Conservation (phyloP, 2,329 filamentous ascomycete genomes). For the Fusarium compactum region DNA sequence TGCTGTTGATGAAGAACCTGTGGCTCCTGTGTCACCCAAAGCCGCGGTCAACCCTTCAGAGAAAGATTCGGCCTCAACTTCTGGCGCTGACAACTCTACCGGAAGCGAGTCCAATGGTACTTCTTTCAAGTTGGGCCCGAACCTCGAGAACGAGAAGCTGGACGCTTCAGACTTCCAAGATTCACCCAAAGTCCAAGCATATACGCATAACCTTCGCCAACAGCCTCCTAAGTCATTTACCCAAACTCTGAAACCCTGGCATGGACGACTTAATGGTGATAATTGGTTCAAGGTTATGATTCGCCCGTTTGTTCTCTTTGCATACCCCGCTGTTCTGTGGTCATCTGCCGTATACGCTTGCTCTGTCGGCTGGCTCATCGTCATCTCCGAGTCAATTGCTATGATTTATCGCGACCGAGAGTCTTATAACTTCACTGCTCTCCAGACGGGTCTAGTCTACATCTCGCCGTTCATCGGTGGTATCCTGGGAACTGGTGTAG, state of each 20-base stretch:
- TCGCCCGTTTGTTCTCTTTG: slow-evolving; percentile 86
- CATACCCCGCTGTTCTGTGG: slow-evolving; percentile 92
- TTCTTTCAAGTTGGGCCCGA: slow-evolving; percentile 45
- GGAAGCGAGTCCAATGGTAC: slow-evolving; percentile 43
- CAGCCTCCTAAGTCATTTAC: slow-evolving; percentile 77
- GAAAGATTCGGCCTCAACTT: not conserved
- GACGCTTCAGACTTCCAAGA: slow-evolving; percentile 52
- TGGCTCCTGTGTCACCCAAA: slow-evolving; percentile 11
- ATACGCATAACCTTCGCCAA: slow-evolving; percentile 77
- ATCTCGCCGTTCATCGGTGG: slow-evolving; percentile 91
- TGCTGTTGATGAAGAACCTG: slow-evolving; percentile 10
- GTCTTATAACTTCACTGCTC: slow-evolving; percentile 82
- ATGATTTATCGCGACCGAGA: slow-evolving; percentile 78
- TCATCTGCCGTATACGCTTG: slow-evolving; percentile 86
- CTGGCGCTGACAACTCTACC: slow-evolving; percentile 11
- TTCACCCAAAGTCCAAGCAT: slow-evolving; percentile 60
- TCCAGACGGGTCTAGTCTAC: slow-evolving; percentile 88
- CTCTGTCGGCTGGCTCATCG: slow-evolving; percentile 94
- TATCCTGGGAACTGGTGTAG: slow-evolving; percentile 89
- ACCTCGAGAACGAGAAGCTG: slow-evolving; percentile 59
- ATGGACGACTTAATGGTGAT: slow-evolving; percentile 82
- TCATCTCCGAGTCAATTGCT: slow-evolving; percentile 88
- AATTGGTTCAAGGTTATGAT: slow-evolving; percentile 82
- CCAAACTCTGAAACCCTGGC: slow-evolving; percentile 80
- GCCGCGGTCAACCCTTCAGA: not conserved